Conservation (phyloP, 2,329 filamentous ascomycete genomes). For the Clonostachys rhizophaga region DNA sequence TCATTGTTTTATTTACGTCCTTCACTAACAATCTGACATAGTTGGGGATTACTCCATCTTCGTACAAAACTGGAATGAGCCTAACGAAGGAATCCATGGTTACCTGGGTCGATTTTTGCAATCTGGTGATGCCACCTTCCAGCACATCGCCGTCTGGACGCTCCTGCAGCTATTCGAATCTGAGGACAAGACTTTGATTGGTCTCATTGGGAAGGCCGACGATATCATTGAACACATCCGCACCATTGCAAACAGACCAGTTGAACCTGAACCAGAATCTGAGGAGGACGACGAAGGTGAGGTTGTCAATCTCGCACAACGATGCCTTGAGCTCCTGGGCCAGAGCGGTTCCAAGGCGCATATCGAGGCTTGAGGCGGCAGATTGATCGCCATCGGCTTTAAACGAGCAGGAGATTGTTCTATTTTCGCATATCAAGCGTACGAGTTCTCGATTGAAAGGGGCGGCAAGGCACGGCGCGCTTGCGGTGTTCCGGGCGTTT, state of each 20-base stretch:
- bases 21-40: conserved; percentile 26
- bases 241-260: conserved; percentile 81
- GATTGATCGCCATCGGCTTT: no score
- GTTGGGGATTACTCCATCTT: conserved; percentile 97
- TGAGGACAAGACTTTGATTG: conserved; percentile 84
- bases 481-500: conserved; percentile 1
- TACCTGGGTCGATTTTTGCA: conserved; percentile 91
- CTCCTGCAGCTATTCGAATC: conserved; percentile 92
- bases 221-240: conserved; percentile 91
- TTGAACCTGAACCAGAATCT: conserved; percentile 82
- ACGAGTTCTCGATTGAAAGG: not conserved
- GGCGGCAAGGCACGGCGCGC: not conserved
- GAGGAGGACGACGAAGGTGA: conserved; percentile 90
- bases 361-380: conserved; percentile 63
- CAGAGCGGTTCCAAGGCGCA: conserved; percentile 73
- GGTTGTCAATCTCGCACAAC: conserved; percentile 84
- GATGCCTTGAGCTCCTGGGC: conserved; percentile 82
- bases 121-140: conserved; percentile 94
- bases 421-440: no score
- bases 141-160: conserved; percentile 99
- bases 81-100: conserved; percentile 90
- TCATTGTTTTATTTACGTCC: conserved; percentile 1
- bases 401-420: no score
- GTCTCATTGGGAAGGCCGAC: conserved; percentile 81
- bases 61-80: conserved; percentile 87